Percentiles rank a stretch among this genome's conserved stretches.
phyloP scores from a whole-genome alignment of 768 basidiomycete genomes.

The Antrodiella citrinella region DNA sequence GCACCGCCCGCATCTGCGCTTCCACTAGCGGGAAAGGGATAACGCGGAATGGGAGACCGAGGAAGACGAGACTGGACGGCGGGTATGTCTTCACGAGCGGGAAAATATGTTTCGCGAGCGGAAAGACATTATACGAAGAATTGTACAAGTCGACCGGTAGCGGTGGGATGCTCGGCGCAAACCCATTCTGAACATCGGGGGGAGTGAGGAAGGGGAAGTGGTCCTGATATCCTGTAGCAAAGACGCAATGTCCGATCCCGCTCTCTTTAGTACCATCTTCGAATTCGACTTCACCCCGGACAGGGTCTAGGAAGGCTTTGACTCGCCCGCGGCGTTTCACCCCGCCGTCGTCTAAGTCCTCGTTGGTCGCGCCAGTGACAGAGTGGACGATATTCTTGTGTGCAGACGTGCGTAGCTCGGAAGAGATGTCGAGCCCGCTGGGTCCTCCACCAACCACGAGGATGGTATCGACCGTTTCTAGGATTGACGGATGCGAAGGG shows the following conservation, averaged over 20 bases:
- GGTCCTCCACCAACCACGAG: slow-evolving; percentile 45
- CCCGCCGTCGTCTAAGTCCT: slow-evolving; percentile 15
- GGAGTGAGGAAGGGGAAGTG: slow-evolving; percentile 53
- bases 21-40: slow-evolving; percentile 75
- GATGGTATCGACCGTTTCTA: slow-evolving; percentile 23
- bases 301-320: slow-evolving; percentile 29
- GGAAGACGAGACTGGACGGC: slow-evolving; percentile 50
- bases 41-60: slow-evolving; percentile 51
- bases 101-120: slow-evolving; percentile 63
- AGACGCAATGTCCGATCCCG: slow-evolving; percentile 52
- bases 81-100: slow-evolving; percentile 43
- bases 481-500: slow-evolving; percentile 28
- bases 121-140: slow-evolving; percentile 59
- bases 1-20: slow-evolving; percentile 60
- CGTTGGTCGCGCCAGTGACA: slow-evolving; percentile 25
- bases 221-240: slow-evolving; percentile 72
- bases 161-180: slow-evolving; percentile 40
- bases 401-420: slow-evolving; percentile 43
- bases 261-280: slow-evolving; percentile 49
- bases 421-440: slow-evolving; percentile 59
- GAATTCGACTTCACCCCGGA: slow-evolving; percentile 42
- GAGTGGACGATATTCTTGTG: slow-evolving; percentile 47
- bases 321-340: slow-evolving; percentile 31
- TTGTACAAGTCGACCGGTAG: slow-evolving; percentile 49
- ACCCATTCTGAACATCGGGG: slow-evolving; percentile 16